Evolutionary conservation across 2,329 filamentous ascomycete species (phyloP).

Genomic region (Arthrobotrys conoides): DNA sequence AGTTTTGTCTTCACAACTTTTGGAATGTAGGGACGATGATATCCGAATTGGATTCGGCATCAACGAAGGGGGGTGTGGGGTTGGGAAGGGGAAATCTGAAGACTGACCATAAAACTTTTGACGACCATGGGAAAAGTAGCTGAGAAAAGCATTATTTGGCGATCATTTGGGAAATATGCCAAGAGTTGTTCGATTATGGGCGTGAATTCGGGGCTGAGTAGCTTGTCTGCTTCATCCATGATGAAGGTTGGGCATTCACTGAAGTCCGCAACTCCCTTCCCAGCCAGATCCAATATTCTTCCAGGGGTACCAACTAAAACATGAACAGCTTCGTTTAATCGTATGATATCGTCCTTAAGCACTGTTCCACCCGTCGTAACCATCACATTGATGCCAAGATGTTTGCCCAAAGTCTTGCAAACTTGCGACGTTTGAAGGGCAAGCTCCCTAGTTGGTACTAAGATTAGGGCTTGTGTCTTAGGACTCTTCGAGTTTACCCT

Average conservation of each 20-base stretch:
- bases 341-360: constrained; percentile 95
- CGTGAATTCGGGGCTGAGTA: constrained; percentile 95
- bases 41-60: too few relatives aligned
- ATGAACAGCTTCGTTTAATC: constrained; percentile 92
- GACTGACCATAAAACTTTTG: constrained; percentile 81
- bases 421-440: constrained; percentile 99
- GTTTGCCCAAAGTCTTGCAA: constrained; percentile 97
- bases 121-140: constrained; percentile 97
- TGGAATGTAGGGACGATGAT: background rate
- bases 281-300: constrained; percentile 93
- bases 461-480: constrained; percentile 95
- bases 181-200: constrained; percentile 96
- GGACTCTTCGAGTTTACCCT: constrained; percentile 96
- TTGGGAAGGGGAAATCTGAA: too few relatives aligned
- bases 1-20: background rate
- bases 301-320: constrained; percentile 98
- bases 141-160: constrained; percentile 99
- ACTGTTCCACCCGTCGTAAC: constrained; percentile 97
- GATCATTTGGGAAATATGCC: constrained; percentile 94
- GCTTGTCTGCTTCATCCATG: constrained; percentile 99
- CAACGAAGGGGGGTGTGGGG: too few relatives aligned
- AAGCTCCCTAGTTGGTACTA: constrained; percentile 95
- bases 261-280: constrained; percentile 95
- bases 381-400: constrained; percentile 98
- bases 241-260: constrained; percentile 98